Percentiles rank a stretch among this genome's conserved stretches.
Conservation (phyloP, 306 rosid species). For the Bauhinia variegata region DNA sequence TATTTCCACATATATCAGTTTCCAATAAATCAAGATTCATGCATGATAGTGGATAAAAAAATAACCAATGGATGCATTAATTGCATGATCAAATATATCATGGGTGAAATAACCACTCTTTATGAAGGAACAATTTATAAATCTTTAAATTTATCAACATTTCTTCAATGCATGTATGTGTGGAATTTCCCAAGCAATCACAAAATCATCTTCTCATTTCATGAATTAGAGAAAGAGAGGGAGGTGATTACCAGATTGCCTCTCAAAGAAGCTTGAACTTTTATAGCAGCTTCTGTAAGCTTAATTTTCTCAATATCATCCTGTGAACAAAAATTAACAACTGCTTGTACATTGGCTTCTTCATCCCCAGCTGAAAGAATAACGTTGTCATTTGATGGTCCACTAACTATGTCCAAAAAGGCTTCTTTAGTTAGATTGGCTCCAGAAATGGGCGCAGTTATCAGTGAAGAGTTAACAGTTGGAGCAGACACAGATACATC, state of each 20-base stretch:
- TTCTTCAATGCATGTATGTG: slow-evolving; percentile 12
- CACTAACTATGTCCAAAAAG: slow-evolving; percentile 40
- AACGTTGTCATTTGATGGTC: slow-evolving; percentile 39
- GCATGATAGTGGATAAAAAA: slow-evolving; percentile 11
- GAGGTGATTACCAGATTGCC: slow-evolving; percentile 59
- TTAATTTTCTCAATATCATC: slow-evolving; percentile 46
- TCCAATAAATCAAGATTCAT: too few species aligned
- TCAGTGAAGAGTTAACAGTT: slow-evolving; percentile 47
- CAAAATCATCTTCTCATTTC: too few species aligned
- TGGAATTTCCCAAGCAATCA: too few species aligned
- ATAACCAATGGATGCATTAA: background rate
- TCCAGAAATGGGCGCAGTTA: slow-evolving; percentile 51
- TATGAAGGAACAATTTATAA: background rate
- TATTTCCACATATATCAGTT: too few species aligned
- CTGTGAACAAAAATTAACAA: slow-evolving; percentile 35
- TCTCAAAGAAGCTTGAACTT: slow-evolving; percentile 72
- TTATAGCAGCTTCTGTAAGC: slow-evolving; percentile 61
- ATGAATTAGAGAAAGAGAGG: too few species aligned
- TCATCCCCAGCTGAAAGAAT: slow-evolving; percentile 32
- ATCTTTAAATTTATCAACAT: background rate
- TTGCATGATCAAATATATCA: background rate
- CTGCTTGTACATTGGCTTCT: slow-evolving; percentile 29
- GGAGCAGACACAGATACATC: slow-evolving; percentile 45
- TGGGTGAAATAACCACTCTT: background rate
- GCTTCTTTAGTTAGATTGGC: slow-evolving; percentile 37